A percentile compares a stretch with the other conserved stretches of the same genome.
Conservation (phyloP, 129 eudicot species). For the Ambrosia artemisiifolia region DNA sequence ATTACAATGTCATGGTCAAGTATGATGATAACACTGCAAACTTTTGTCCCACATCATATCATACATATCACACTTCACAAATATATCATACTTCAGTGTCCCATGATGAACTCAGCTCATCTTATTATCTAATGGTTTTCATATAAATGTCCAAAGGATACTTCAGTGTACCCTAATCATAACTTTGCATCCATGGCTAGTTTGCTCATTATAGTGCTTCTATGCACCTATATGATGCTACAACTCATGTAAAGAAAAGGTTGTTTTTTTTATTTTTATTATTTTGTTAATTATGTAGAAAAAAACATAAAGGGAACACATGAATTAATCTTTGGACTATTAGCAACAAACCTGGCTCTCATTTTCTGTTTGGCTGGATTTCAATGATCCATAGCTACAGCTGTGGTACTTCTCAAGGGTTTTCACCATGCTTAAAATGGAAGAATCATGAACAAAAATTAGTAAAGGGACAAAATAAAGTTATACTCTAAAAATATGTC, state of each 20-base stretch:
- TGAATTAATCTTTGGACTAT: not conserved
- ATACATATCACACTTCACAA: not conserved
- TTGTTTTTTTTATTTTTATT: not conserved
- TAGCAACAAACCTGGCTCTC: slow-evolving; percentile 46
- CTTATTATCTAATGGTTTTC: not conserved
- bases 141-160: slow-evolving; percentile 8
- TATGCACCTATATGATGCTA: not conserved
- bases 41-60: slow-evolving; percentile 8
- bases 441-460: slow-evolving; percentile 9
- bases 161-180: not conserved
- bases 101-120: slow-evolving; percentile 1
- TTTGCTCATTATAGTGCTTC: slow-evolving; percentile 2
- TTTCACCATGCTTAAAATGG: slow-evolving; percentile 49
- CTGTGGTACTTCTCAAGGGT: slow-evolving; percentile 60
- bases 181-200: not conserved
- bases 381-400: slow-evolving; percentile 52
- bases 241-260: not conserved
- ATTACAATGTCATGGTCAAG: not conserved
- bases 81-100: not conserved
- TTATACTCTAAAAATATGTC: not conserved
- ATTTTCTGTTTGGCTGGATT: slow-evolving; percentile 37
- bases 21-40: not conserved
- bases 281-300: not conserved
- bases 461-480: slow-evolving; percentile 1
- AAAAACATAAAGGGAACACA: not conserved